Conservation (phyloP, 75 land plant genomes). For the Picea glauca region DNA sequence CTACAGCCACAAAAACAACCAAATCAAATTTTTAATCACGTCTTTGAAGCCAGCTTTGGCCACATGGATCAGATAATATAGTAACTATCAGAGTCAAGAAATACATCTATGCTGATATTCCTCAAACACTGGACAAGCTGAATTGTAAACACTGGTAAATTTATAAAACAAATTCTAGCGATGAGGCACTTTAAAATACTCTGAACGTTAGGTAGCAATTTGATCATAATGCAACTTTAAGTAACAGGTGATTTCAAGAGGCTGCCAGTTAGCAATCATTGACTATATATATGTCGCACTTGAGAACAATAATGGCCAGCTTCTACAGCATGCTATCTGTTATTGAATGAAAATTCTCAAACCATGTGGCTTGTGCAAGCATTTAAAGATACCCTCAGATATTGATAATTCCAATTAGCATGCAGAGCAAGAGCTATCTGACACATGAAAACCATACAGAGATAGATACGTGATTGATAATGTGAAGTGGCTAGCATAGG, state of each 20-base stretch:
- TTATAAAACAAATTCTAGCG: not conserved
- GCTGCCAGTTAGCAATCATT: not conserved
- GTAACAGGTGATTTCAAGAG: not conserved
- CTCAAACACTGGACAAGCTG: not conserved
- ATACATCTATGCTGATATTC: not conserved
- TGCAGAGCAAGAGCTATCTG: no score
- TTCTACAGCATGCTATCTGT: not conserved
- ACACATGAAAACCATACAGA: no score
- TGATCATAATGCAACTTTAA: not conserved
- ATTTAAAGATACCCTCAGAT: not conserved
- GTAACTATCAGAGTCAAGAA: not conserved
- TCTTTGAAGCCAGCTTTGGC: no score
- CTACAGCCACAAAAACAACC: conserved; percentile 29
- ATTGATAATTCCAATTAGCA: no score
- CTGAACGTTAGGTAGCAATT: not conserved
- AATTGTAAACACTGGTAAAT: not conserved
- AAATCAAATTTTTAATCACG: no score
- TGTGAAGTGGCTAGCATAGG: not conserved
- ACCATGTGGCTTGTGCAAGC: not conserved
- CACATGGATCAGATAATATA: not conserved
- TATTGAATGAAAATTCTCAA: not conserved
- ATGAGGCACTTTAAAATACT: not conserved
- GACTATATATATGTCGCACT: not conserved
- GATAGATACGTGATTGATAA: not conserved
- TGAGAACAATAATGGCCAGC: not conserved